A percentile compares a stretch with the other conserved stretches of the same genome.
phyloP scores from a whole-genome alignment of 2,329 filamentous ascomycete genomes.

The Lecanicillium sp. region DNA sequence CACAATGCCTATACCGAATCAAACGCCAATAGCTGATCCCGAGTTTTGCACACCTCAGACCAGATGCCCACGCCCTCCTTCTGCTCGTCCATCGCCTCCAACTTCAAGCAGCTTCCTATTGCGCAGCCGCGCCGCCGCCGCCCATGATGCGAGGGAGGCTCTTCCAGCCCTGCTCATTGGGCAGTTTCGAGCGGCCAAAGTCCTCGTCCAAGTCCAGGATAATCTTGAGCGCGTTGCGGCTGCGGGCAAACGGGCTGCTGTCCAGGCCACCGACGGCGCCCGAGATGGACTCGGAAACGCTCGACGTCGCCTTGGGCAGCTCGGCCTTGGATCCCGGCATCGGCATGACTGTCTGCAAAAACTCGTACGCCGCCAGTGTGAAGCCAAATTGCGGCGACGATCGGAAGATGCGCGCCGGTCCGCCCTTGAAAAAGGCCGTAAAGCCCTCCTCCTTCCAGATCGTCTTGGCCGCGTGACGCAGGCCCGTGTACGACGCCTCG shows the following conservation, averaged over 20 bases:
- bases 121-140: slow-evolving; percentile 21
- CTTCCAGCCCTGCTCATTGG: slow-evolving; percentile 45
- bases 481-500: slow-evolving; percentile 76
- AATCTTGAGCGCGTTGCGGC: slow-evolving; percentile 88
- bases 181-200: slow-evolving; percentile 69
- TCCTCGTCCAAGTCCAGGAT: slow-evolving; percentile 91
- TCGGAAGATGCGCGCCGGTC: slow-evolving; percentile 86
- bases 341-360: slow-evolving; percentile 74
- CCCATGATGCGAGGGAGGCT: slow-evolving; percentile 42
- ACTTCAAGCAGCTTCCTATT: not conserved
- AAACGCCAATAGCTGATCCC: no score
- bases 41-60: no score
- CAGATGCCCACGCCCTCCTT: not conserved
- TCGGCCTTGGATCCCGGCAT: slow-evolving; percentile 54
- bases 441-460: slow-evolving; percentile 90
- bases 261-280: slow-evolving; percentile 26
- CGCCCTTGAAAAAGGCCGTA: slow-evolving; percentile 96
- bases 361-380: slow-evolving; percentile 90
- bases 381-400: slow-evolving; percentile 98
- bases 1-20: no score
- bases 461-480: slow-evolving; percentile 77
- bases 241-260: slow-evolving; percentile 48
- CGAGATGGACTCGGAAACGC: slow-evolving; percentile 55
- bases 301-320: slow-evolving; percentile 40
- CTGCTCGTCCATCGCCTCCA: not conserved